These are phyloP conservation scores for Flaveria trinervia DNA, from an alignment of 129 eudicot species.

Conservation along the genomic window DNA sequence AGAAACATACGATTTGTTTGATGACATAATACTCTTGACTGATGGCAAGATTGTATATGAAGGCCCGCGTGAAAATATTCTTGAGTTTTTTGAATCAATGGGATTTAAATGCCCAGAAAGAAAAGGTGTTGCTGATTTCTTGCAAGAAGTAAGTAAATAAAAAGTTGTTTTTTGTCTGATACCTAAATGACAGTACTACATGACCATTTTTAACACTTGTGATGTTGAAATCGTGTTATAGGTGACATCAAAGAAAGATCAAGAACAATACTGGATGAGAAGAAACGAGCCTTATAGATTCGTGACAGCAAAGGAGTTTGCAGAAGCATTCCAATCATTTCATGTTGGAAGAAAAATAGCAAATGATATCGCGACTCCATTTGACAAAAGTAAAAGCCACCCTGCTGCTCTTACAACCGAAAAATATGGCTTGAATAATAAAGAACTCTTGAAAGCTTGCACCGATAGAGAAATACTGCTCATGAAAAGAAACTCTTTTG, in stretches of 20 bases:
- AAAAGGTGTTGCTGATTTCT: conserved; percentile 68
- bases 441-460: conserved; percentile 59
- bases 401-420: conserved; percentile 69
- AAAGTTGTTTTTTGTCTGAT: not conserved
- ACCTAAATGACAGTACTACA: not conserved
- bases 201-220: conserved; percentile 6
- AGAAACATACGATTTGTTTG: conserved; percentile 67
- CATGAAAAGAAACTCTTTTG: conserved; percentile 70
- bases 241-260: conserved; percentile 86
- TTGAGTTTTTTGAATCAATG: conserved; percentile 59
- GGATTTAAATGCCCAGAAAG: conserved; percentile 67
- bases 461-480: conserved; percentile 53
- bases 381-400: conserved; percentile 58
- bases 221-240: conserved; percentile 19
- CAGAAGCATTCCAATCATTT: conserved; percentile 60
- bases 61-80: conserved; percentile 70
- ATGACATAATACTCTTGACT: conserved; percentile 68
- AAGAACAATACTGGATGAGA: conserved; percentile 57
- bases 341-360: conserved; percentile 46
- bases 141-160: conserved; percentile 58
- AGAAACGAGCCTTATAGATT: conserved; percentile 54
- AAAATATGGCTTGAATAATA: conserved; percentile 52
- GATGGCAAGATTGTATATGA: conserved; percentile 75
- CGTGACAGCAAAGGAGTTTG: conserved; percentile 54
- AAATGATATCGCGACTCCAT: conserved; percentile 45